Conservation (phyloP, 2,329 filamentous ascomycete genomes). For the Pestalotiopsis sp. region DNA sequence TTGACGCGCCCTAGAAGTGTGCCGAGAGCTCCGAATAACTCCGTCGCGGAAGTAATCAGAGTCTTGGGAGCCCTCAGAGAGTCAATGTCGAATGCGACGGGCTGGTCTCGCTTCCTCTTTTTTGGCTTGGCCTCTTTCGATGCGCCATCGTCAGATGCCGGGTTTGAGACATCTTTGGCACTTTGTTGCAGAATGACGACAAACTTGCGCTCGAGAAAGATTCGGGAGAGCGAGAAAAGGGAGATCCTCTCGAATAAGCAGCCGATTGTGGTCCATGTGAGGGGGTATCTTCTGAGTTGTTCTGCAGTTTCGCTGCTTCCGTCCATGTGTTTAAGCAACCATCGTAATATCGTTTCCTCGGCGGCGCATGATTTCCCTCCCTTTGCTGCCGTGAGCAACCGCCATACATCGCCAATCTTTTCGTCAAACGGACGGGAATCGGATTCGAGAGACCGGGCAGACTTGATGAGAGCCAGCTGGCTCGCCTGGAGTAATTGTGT, state of each 20-base stretch:
- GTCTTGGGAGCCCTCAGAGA: conserved; percentile 39
- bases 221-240: conserved; percentile 67
- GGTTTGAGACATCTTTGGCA: conserved; percentile 56
- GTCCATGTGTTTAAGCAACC: conserved; percentile 65
- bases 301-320: conserved; percentile 47
- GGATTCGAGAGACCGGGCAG: conserved; percentile 58
- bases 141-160: conserved; percentile 20
- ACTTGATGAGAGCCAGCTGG: conserved; percentile 48
- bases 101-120: conserved; percentile 51
- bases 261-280: conserved; percentile 63
- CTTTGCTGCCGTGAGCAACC: conserved; percentile 43
- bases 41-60: conserved; percentile 48
- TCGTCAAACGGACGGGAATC: conserved; percentile 44
- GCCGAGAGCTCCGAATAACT: conserved; percentile 48
- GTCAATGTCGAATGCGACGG: conserved; percentile 39
- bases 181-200: conserved; percentile 66
- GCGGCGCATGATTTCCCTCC: conserved; percentile 50
- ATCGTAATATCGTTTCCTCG: conserved; percentile 61
- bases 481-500: conserved; percentile 21
- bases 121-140: conserved; percentile 31
- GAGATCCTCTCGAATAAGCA: conserved; percentile 67
- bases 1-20: conserved; percentile 49
- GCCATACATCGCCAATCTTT: conserved; percentile 53
- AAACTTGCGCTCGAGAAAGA: conserved; percentile 72
- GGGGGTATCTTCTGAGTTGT: conserved; percentile 54